Conservation (phyloP, 2,329 filamentous ascomycete genomes). For the Cytospora paraplurivora region DNA sequence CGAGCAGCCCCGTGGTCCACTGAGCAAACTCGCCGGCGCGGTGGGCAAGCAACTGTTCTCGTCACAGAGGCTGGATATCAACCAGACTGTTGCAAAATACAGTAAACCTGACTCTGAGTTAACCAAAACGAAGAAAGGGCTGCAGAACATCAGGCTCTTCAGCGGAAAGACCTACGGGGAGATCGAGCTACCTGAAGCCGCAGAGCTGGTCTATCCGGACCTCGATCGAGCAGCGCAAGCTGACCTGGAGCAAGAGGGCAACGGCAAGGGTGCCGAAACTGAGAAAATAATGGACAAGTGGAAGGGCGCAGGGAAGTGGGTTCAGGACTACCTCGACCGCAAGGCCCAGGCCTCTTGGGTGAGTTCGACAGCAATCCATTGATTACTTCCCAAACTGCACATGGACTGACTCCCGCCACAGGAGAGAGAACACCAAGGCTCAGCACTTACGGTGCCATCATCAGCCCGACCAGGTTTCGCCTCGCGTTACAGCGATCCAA, state of each 20-base stretch:
- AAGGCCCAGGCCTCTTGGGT: conserved; percentile 50
- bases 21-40: conserved; percentile 27
- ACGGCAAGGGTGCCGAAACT: conserved; percentile 30
- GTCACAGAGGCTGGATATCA: conserved; percentile 37
- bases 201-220: conserved; percentile 43
- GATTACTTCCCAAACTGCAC: conserved; percentile 7
- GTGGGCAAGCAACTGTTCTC: conserved; percentile 27
- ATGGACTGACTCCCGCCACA: conserved; percentile 19
- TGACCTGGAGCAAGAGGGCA: conserved; percentile 31
- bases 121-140: conserved; percentile 32
- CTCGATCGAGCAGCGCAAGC: conserved; percentile 37
- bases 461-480: conserved; percentile 41
- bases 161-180: conserved; percentile 42
- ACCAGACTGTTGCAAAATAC: conserved; percentile 40
- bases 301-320: conserved; percentile 38
- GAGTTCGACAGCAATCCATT: conserved; percentile 24
- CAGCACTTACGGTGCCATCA: conserved; percentile 39
- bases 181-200: conserved; percentile 42
- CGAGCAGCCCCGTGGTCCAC: conserved; percentile 25
- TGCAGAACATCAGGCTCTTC: conserved; percentile 39
- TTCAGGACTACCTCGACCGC: conserved; percentile 53
- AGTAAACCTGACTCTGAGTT: conserved; percentile 33
- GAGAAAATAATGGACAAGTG: conserved; percentile 32
- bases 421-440: conserved; percentile 44
- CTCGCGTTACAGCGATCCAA: conserved; percentile 54